phyloP scores from a whole-genome alignment of 108 stramenopile species.

The Pseudonitzschia multiseries region DNA sequence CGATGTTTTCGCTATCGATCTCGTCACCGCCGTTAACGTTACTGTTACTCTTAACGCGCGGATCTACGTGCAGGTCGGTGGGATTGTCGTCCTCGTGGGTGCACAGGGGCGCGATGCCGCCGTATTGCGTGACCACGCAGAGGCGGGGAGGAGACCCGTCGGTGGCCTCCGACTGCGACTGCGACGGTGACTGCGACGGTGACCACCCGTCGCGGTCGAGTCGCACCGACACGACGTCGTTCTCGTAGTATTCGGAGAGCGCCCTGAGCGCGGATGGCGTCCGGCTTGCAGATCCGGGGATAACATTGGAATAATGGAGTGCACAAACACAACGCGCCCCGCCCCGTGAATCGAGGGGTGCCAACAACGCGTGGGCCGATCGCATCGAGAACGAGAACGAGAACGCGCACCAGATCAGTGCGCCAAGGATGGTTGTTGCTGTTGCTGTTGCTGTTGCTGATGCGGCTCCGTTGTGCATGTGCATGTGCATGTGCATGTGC shows the following conservation, averaged over 20 bases:
- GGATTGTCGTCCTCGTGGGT: constrained; percentile 58
- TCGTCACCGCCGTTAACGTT: constrained; percentile 9
- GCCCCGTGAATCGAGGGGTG: too few species aligned
- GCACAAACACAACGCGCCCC: too few species aligned
- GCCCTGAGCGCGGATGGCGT: not conserved
- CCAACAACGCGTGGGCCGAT: too few species aligned
- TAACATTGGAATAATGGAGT: too few species aligned
- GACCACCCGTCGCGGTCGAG: not conserved
- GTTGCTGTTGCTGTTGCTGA: too few species aligned
- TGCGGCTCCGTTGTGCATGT: too few species aligned
- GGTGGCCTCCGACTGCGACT: not conserved
- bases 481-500: too few species aligned
- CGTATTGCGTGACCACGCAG: constrained; percentile 35
- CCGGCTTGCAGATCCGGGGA: too few species aligned
- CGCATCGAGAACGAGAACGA: too few species aligned
- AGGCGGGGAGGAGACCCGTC: constrained; percentile 13
- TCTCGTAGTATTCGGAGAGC: constrained; percentile 35
- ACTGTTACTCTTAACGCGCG: too few species aligned
- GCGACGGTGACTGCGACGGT: not conserved
- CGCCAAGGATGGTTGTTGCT: too few species aligned
- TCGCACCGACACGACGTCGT: constrained; percentile 37
- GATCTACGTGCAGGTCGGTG: constrained; percentile 64
- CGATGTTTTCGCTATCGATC: constrained; percentile 16
- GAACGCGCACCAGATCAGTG: too few species aligned
- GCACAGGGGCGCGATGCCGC: constrained; percentile 40